Conservation (phyloP, 2,329 filamentous ascomycete species). For the Aspergillus aculeatinus region DNA sequence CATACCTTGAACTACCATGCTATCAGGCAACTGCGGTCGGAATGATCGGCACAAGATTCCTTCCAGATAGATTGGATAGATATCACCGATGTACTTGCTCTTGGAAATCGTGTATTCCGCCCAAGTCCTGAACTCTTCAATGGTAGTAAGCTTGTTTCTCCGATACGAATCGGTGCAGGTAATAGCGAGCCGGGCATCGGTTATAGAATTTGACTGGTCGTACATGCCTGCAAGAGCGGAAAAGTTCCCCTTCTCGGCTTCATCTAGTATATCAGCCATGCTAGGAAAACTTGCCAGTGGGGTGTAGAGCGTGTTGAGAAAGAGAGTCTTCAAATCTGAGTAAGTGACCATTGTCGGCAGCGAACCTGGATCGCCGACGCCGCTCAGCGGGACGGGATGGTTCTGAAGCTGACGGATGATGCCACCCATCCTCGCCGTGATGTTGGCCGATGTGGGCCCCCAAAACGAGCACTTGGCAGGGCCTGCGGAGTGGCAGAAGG, state of each 20-base stretch:
- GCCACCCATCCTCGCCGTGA: conserved; percentile 48
- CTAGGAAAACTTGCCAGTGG: conserved; percentile 45
- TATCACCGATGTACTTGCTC: conserved; percentile 37
- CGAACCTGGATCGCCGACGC: conserved; percentile 23
- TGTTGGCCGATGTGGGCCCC: conserved; percentile 21
- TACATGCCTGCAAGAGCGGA: conserved; percentile 14
- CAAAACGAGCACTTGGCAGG: conserved; percentile 20
- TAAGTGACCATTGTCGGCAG: conserved; percentile 55
- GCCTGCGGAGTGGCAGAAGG: conserved; percentile 54
- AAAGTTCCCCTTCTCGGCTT: conserved; percentile 13
- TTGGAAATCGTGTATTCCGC: conserved; percentile 34
- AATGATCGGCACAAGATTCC: conserved; percentile 16
- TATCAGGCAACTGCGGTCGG: conserved; percentile 16
- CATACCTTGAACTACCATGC: conserved; percentile 16
- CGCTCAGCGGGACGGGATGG: conserved; percentile 40
- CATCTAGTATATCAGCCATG: conserved; percentile 46
- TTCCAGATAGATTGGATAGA: conserved; percentile 36
- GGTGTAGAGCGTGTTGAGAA: conserved; percentile 47
- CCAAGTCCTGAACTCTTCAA: conserved; percentile 38
- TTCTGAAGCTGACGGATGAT: conserved; percentile 30
- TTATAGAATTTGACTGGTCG: conserved; percentile 12
- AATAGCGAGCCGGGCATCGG: conserved; percentile 19
- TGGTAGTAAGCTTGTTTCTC: conserved; percentile 35
- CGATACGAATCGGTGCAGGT: conserved; percentile 17
- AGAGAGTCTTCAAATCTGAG: conserved; percentile 47